Conservation (phyloP, 441 rosid species). For the Rhodomyrtus psidioides region DNA sequence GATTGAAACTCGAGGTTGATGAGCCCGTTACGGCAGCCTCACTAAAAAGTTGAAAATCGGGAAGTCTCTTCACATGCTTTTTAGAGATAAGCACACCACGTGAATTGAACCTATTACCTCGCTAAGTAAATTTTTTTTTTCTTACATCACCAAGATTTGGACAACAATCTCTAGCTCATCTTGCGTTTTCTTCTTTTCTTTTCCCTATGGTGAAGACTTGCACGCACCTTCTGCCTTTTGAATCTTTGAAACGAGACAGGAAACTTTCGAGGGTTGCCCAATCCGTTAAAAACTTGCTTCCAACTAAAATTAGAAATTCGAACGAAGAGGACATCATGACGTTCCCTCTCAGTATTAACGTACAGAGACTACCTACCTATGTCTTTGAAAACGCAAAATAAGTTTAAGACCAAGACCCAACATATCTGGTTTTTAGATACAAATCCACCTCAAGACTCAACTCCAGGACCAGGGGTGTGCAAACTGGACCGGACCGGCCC, state of each 20-base stretch:
- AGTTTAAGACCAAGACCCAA: not conserved
- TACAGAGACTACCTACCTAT: not conserved
- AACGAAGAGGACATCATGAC: not conserved
- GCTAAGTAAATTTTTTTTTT: too few species aligned
- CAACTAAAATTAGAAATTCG: not conserved
- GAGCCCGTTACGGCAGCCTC: accelerated
- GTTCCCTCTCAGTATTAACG: not conserved
- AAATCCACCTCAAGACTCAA: not conserved
- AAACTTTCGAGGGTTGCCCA: not conserved
- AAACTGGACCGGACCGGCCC: too few species aligned
- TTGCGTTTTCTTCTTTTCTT: not conserved
- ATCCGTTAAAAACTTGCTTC: not conserved
- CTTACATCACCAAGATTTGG: not conserved
- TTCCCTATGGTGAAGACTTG: not conserved
- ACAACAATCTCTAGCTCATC: not conserved
- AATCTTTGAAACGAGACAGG: not conserved
- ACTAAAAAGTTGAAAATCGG: not conserved
- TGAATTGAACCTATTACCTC: accelerated
- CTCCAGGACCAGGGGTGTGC: too few species aligned
- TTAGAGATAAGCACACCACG: not conserved
- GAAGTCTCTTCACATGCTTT: not conserved
- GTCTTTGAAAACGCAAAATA: not conserved
- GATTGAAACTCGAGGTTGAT: accelerated
- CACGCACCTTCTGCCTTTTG: not conserved
- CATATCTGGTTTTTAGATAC: not conserved